These are phyloP conservation scores for Xylaria sp. DNA, from an alignment of 2,329 filamentous ascomycete species.

Conservation along the genomic window DNA sequence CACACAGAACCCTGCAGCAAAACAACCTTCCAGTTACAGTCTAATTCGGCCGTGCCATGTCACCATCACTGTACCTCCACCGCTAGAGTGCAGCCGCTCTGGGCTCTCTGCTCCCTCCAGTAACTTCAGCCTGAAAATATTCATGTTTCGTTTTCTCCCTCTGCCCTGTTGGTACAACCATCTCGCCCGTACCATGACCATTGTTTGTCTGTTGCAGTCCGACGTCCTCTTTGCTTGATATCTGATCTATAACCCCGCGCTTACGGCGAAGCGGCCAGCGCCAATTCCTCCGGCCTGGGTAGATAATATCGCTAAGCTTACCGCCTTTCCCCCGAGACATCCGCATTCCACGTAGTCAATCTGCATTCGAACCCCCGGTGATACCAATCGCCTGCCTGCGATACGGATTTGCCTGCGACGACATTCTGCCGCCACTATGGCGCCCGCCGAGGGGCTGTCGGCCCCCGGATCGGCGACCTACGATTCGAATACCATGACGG, in stretches of 20 bases:
- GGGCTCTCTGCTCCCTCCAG: conserved; percentile 13
- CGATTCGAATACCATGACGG: conserved; percentile 76
- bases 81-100: conserved; percentile 24
- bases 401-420: conserved; percentile 25
- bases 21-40: conserved; percentile 38
- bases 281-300: conserved; percentile 24
- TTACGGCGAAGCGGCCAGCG: conserved; percentile 20
- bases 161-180: conserved; percentile 10
- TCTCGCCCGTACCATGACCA: conserved; percentile 10
- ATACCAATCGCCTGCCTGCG: conserved; percentile 28
- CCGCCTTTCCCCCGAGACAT: conserved; percentile 20
- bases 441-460: conserved; percentile 70
- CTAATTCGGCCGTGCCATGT: conserved; percentile 46
- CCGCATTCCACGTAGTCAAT: conserved; percentile 35
- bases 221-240: conserved; percentile 2
- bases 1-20: conserved; percentile 32
- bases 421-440: conserved; percentile 63
- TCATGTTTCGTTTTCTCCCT: not conserved
- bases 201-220: conserved; percentile 10
- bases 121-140: conserved; percentile 8
- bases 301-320: conserved; percentile 10
- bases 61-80: conserved; percentile 38
- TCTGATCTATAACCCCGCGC: conserved; percentile 26
- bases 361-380: conserved; percentile 36
- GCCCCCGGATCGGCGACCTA: conserved; percentile 79